Evolutionary conservation across 345 rosid genomes (phyloP).

Genomic region (Jatropha curcas): DNA sequence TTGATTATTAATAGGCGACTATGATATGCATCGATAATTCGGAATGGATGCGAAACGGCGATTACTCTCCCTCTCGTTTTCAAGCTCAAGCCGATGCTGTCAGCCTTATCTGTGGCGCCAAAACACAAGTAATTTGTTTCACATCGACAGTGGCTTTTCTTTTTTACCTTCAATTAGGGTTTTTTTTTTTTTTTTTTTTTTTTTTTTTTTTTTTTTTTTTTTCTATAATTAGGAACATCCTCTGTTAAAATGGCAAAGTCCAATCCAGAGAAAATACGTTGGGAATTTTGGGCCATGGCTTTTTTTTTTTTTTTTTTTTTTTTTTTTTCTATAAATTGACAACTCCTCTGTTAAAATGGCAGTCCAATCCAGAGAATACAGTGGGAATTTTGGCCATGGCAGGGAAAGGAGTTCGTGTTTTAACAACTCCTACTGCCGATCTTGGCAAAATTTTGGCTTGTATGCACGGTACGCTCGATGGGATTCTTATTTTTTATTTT

Average conservation of each 20-base stretch:
- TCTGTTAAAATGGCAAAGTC: too few relatives aligned
- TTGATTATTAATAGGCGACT: slow-evolving; percentile 45
- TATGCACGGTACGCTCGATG: slow-evolving; percentile 58
- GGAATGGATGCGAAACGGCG: slow-evolving; percentile 82
- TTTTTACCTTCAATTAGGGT: slow-evolving; percentile 2
- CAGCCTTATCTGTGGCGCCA: slow-evolving; percentile 67
- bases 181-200: neutral
- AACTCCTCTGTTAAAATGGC: slow-evolving; percentile 9
- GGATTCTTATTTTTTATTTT: neutral
- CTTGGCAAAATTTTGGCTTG: slow-evolving; percentile 76
- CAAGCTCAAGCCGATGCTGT: slow-evolving; percentile 72
- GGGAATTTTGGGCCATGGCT: too few relatives aligned
- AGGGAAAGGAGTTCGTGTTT: slow-evolving; percentile 77
- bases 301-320: neutral
- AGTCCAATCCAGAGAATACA: slow-evolving; percentile 87
- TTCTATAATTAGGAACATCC: neutral
- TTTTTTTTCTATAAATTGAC: neutral
- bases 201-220: neutral
- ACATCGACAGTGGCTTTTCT: neutral
- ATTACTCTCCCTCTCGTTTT: slow-evolving; percentile 56
- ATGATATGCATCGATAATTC: slow-evolving; percentile 75
- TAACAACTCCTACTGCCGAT: slow-evolving; percentile 77
- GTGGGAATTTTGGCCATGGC: slow-evolving; percentile 83
- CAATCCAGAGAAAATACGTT: too few relatives aligned
- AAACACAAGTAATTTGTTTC: slow-evolving; percentile 51